Evolutionary conservation across 1,284 basidiomycete species (phyloP), one percentile per base, ranked within the genome.

Genomic region (Sporisorium scitamineum): DNA sequence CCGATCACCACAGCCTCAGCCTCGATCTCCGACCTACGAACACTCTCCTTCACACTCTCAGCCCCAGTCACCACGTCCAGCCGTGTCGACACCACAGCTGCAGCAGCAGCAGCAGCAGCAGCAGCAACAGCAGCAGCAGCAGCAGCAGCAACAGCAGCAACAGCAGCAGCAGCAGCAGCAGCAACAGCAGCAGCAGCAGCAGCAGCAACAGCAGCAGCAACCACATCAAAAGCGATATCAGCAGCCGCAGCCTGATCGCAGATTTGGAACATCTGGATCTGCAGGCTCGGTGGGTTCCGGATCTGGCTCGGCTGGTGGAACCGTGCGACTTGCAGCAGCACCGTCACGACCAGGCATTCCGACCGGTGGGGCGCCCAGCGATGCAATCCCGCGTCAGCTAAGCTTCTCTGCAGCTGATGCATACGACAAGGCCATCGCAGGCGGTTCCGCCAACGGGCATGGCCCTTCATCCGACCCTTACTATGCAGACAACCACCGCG

Each of bases 261-360:
- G 70, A 45, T 80, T 71, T 31, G 63, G 52, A 24, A 73, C 72
- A 6, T 61, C 62, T 13, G 60, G 76, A 6, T 80, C 79, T 5
- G 48, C 57, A 8, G 79, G 73, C n/a, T 80, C 79, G 1, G 44
- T 50, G 1, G 79, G 79, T 2, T 76, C 71, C 4, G 79, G 76
- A 1, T 76, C 72, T n/a, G 79, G 76, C 1, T 75, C 71, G 2
- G 54, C 67, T 37, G 74, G 79, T 16, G 79, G 80, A 27, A 82
- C 80, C 20, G 80, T 82, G 9, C 76, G 79, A 5, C 55, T 79
- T 18, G 72, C 68, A 18, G 58, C 39, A 11, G 58, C 70, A 8
- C 67, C 59, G 5, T 54, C 52, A n/a, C 62, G 77, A 54, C 73
- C 77, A 29, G 73, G 67, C 18, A 76, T 76, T 20, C 66, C 74